Conservation (phyloP, 176 grass and related monocot genomes). For the Tillandsia leiboldiana region DNA sequence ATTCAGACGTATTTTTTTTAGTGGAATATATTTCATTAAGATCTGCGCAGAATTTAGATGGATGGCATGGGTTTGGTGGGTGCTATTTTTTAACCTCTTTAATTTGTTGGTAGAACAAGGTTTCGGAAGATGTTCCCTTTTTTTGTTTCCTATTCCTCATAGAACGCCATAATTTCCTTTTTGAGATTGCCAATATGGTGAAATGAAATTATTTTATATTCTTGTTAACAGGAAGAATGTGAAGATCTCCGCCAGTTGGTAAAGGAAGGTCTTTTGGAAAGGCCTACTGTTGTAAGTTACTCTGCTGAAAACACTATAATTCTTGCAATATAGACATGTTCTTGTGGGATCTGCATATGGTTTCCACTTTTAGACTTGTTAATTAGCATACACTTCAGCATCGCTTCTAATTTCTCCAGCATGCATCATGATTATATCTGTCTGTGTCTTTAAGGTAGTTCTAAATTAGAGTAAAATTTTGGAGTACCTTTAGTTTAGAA, state of each 20-base stretch:
- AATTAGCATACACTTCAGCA: not conserved
- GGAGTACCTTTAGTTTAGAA: too few species aligned
- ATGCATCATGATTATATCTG: too few species aligned
- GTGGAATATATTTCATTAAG: slow-evolving; percentile 5
- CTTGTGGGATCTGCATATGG: not conserved
- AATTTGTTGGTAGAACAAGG: not conserved
- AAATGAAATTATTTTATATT: slow-evolving; percentile 8
- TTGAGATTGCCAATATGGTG: slow-evolving; percentile 6
- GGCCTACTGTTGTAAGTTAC: slow-evolving; percentile 67
- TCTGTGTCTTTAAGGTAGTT: too few species aligned
- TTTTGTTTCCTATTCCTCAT: too few species aligned
- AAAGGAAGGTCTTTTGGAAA: slow-evolving; percentile 44
- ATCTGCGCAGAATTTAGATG: not conserved
- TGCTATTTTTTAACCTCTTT: not conserved
- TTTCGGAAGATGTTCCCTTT: not conserved
- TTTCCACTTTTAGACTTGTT: not conserved
- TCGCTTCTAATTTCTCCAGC: not conserved
- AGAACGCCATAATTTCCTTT: not conserved
- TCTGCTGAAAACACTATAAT: not conserved
- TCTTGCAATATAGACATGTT: not conserved
- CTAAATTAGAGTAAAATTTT: too few species aligned
- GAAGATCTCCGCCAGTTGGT: slow-evolving; percentile 47
- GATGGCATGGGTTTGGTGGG: not conserved
- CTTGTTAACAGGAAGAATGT: slow-evolving; percentile 64
- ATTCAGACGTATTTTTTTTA: slow-evolving; percentile 6